Evolutionary conservation across 805 yeast species (phyloP).

Genomic region (Kuraishia floccosa): DNA sequence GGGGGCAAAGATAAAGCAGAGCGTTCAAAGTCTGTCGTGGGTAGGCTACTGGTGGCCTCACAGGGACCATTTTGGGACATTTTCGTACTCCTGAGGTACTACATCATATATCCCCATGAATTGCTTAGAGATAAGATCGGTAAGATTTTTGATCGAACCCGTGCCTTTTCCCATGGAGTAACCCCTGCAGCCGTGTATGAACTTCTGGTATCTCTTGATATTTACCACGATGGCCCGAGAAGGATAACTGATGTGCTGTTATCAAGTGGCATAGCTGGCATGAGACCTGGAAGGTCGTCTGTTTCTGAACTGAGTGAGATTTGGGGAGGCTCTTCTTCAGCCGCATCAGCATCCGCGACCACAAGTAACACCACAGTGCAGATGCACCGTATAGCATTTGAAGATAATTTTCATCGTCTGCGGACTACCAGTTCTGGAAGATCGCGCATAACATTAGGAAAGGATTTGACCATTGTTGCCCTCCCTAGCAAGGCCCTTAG

Average conservation of each 20-base stretch:
- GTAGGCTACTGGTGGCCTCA: too few relatives aligned
- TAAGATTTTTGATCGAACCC: not conserved
- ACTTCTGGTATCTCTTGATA: not conserved
- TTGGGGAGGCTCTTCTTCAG: too few relatives aligned
- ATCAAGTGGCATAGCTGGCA: not conserved
- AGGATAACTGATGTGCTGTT: constrained; percentile 1
- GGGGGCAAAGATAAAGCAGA: not conserved
- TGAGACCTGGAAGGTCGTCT: not conserved
- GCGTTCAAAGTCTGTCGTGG: not conserved
- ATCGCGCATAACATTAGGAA: too few relatives aligned
- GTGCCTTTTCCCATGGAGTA: not conserved
- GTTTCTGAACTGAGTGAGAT: not conserved
- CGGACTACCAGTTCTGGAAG: too few relatives aligned
- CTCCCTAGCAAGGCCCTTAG: not conserved
- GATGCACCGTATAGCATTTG: too few relatives aligned
- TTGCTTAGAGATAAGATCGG: not conserved
- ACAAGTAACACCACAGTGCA: too few relatives aligned
- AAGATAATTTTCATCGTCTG: too few relatives aligned
- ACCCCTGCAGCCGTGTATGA: not conserved
- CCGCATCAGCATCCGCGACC: too few relatives aligned
- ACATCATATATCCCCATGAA: constrained; percentile 2
- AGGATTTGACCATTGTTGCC: not conserved
- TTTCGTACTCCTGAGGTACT: constrained; percentile 1
- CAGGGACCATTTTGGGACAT: too few relatives aligned
- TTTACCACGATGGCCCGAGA: not conserved